A percentile compares a stretch with the other conserved stretches of the same genome.
phyloP scores from a whole-genome alignment of 2,329 filamentous ascomycete genomes.

The Cordyceps javanica region DNA sequence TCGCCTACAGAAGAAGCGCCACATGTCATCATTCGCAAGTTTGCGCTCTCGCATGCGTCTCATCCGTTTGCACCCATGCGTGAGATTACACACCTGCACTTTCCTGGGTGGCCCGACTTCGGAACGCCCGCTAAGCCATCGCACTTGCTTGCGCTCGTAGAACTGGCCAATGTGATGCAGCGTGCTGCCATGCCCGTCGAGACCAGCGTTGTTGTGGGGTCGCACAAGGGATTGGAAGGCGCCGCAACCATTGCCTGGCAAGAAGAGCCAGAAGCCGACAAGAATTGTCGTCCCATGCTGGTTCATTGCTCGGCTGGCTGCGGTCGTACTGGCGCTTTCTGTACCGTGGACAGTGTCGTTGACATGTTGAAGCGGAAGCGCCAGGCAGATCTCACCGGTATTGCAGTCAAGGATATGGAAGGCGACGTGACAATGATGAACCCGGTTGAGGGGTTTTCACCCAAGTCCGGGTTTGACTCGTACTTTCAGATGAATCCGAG shows the following conservation, averaged over 20 bases:
- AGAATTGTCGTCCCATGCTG: conserved; percentile 61
- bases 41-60: conserved; percentile 69
- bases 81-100: conserved; percentile 91
- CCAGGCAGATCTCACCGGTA: conserved; percentile 26
- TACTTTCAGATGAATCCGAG: conserved; percentile 9
- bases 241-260: conserved; percentile 37
- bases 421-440: conserved; percentile 43
- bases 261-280: conserved; percentile 53
- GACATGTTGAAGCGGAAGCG: conserved; percentile 93
- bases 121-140: conserved; percentile 83
- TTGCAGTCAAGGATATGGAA: conserved; percentile 25
- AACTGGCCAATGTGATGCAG: conserved; percentile 74
- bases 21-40: conserved; percentile 78
- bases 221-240: conserved; percentile 23
- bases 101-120: conserved; percentile 96
- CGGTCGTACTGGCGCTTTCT: conserved; percentile 92
- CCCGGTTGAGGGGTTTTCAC: conserved; percentile 24
- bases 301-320: conserved; percentile 97
- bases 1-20: conserved; percentile 49
- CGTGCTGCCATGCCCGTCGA: conserved; percentile 47
- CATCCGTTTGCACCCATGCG: conserved; percentile 81
- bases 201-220: conserved; percentile 30
- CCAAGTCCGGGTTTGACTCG: conserved; percentile 15
- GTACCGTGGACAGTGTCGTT: conserved; percentile 90
- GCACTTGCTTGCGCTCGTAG: conserved; percentile 82